Percentiles rank a stretch among this genome's conserved stretches.
These are phyloP conservation scores for Cystobasidium ongulense DNA, from an alignment of 768 basidiomycete genomes.

Conservation along the genomic window DNA sequence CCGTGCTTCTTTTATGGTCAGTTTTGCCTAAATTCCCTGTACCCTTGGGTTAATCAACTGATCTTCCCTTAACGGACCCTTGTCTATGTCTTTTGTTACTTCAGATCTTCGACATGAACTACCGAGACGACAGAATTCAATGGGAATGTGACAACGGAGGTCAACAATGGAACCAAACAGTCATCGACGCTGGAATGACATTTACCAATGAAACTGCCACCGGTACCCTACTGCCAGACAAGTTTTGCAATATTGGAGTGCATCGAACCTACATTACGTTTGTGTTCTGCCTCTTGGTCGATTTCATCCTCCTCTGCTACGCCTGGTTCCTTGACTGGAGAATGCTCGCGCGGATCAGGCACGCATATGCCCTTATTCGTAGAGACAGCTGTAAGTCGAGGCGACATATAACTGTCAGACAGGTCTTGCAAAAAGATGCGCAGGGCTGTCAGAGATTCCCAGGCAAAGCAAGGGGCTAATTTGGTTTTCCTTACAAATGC, in stretches of 20 bases:
- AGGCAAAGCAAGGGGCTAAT: no score
- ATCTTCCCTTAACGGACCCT: background rate
- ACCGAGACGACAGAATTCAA: conserved; percentile 12
- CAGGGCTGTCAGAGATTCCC: background rate
- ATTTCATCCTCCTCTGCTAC: conserved; percentile 17
- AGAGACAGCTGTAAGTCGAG: background rate
- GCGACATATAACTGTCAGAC: background rate
- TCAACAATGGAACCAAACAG: conserved; percentile 24
- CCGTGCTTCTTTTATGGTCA: conserved; percentile 16
- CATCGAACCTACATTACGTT: conserved; percentile 25
- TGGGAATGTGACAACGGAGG: conserved; percentile 25
- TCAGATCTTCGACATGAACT: conserved; percentile 24
- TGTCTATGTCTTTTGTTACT: background rate
- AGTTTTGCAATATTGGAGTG: conserved; percentile 23
- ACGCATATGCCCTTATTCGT: conserved; percentile 4
- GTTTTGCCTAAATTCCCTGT: background rate
- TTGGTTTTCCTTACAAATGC: background rate
- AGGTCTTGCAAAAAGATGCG: background rate
- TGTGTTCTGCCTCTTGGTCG: conserved; percentile 16
- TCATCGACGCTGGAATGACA: background rate
- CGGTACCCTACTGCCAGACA: conserved; percentile 13
- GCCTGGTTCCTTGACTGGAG: conserved; percentile 28
- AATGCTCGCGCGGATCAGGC: conserved; percentile 21
- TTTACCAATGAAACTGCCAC: conserved; percentile 18
- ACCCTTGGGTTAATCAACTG: background rate